Base-by-base conservation (phyloP, 139 green algal genomes). In the Cymbomonas tetramitiformis region DNA sequence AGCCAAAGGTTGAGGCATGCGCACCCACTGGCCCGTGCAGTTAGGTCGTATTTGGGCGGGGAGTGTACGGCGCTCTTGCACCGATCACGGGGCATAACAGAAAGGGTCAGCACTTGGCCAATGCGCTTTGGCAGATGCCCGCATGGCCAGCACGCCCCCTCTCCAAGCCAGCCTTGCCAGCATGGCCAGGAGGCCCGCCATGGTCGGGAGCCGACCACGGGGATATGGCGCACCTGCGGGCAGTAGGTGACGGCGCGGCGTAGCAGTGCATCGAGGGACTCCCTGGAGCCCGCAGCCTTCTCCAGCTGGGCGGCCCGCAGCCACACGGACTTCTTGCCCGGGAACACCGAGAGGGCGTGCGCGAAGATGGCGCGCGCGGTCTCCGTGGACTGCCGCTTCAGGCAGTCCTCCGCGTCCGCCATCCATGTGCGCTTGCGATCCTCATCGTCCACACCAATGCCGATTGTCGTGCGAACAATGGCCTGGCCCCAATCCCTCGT, bases 391-490 rank as follows among this genome's bases (percentile, higher is more conserved):
- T 85, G 83, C 4, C 74, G 65, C 41, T 75, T 77, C 8, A 58
- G 44, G 31, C 26, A 66, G 56, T 94, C 85, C 33, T 86, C 83
- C 29, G 86, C 91, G 59, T 98, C 91, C 4, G 77, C 86, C 68
- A 87, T 71, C 81, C 86, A 94, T 18, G 90, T 97, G 48, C 67
- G 62, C 70, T 89, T 79, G 28, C 75, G 46, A 64, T 98, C 91
- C 57, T 86, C 73, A 30, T 92, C 82, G 58, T 98, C 88, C 12
- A 97, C 81, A 9, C 83, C 83, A 29, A 86, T 54, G 1, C 66
- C 80, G 5, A 87, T 67, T 5, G 88, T 82, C 19, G 65, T 63
- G 15, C 64, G 41, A 30, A 97, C 87, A 33, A 96, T 92, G 0
- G 82, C 81, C 9, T 69, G 68, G 38, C 60, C 60, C 30, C 28